Conservation (phyloP, 164 flowering plant genomes). For the Aristolochia californica region DNA sequence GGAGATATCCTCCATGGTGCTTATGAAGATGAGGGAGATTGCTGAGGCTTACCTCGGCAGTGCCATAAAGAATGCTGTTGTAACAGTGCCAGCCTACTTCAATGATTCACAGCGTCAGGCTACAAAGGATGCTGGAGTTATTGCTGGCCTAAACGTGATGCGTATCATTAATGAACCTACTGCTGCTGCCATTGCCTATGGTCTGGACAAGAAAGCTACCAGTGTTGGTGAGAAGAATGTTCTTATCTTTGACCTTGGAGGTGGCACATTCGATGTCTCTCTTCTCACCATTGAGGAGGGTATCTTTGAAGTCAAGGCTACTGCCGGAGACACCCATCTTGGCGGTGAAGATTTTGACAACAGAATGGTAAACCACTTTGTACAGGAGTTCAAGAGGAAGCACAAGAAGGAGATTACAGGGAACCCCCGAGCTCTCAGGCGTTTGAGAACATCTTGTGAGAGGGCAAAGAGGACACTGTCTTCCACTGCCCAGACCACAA, state of each 20-base stretch:
- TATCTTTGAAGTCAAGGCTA: constrained; percentile 34
- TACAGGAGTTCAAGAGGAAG: constrained; percentile 29
- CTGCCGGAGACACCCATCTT: constrained; percentile 38
- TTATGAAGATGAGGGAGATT: constrained; percentile 38
- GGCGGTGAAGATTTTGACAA: constrained; percentile 37
- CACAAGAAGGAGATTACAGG: constrained; percentile 27
- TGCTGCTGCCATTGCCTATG: constrained; percentile 49
- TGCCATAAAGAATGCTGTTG: constrained; percentile 24
- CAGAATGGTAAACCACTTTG: constrained; percentile 31
- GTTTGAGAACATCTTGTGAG: constrained; percentile 25
- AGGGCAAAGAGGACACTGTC: constrained; percentile 29
- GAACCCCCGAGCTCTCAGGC: constrained; percentile 23
- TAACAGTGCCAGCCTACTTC: constrained; percentile 31
- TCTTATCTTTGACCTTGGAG: constrained; percentile 34
- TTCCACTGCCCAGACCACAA: constrained; percentile 25
- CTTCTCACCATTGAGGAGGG: constrained; percentile 30
- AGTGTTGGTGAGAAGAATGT: constrained; percentile 33
- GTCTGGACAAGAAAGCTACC: constrained; percentile 33
- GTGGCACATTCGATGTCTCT: constrained; percentile 44
- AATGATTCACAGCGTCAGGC: constrained; percentile 35
- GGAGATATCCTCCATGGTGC: constrained; percentile 31
- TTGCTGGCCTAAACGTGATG: constrained; percentile 33
- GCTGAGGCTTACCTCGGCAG: constrained; percentile 37
- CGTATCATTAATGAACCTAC: constrained; percentile 38
- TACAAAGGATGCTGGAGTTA: constrained; percentile 36